Base-by-base conservation (phyloP, 495 filamentous ascomycete genomes). In the Annulohypoxylon bovei region DNA sequence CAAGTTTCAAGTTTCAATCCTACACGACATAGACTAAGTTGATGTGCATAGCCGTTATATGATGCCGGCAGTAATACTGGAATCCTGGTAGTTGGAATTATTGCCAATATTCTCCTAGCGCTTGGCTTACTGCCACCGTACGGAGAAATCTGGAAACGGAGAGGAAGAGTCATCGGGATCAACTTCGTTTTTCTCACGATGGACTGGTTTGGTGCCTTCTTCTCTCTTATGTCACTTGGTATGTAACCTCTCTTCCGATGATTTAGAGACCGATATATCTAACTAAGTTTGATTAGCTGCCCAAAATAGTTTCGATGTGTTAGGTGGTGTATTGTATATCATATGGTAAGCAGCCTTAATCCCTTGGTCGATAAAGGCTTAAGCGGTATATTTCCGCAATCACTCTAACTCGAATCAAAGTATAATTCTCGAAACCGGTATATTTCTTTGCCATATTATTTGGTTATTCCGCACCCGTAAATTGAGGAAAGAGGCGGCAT, bases 191-290 rank as follows among this genome's bases (percentile, higher is more conserved):
- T 95, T 63, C 78, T 95, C 5, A 80, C 81, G 0, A 87, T 93
- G 66, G 92, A 95, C 72, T 91, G 85, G 73, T 73, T 85, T 0
- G 92, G 92, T 0, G 92, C 91, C 0, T 84, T 93, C 65, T 93
- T 94, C 76, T 92, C 90, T 0, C 82, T 93, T 3, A 86, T 93
- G 80, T 90, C 90, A 3, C 80, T 94, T 9, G 89, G 88, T 87
- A 80, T 28, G 82, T 56, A 12, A 9, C 32, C 39, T 9, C n/a
- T 57, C 4, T 8, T 28, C 4, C 4, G 12, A 11, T 0, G 4
- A 16, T 28, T 14, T 28, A 3, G 14, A 2, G 9, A 44, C 5
- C 14, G 12, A n/a, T 35, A 16, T 27, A 18, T 53, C 32, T 52
- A 49, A 12, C 68, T 71, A 57, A 71, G 4, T 4, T 28, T 7